Evolutionary conservation across 257 asterid genomes (phyloP), one percentile per base, ranked within the genome.

Genomic region (Ocimum tenuiflorum): DNA sequence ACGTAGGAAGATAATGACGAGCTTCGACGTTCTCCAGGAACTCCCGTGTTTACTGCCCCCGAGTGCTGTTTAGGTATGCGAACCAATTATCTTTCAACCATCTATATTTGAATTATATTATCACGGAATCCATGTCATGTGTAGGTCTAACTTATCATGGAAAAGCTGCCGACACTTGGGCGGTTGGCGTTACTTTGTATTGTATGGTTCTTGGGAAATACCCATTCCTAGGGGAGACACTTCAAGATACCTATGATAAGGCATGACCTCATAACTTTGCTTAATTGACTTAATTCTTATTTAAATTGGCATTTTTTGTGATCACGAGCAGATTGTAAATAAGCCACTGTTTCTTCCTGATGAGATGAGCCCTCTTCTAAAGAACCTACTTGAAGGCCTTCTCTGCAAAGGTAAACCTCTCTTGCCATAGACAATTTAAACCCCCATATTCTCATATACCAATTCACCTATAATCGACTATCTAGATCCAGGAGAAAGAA

Each of bases 31-130:
- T 94, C 99, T 76, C 99, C 99, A 39, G 99, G 99, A 49, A 94
- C 99, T 72, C 99, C 96, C 39, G 97, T 94, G 51, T 94, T 94
- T 76, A 94, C 99, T 64, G 99, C 99, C 65, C 99, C 99, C 0
- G 99, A 91, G 75, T 94, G 99, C 84, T 94, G 96, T 75, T 66
- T 88, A 86, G 99, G 97, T 84, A 43, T 39, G 78, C 41, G 23
- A 47, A n/a, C 45, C 60, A 6, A 31, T 1, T 31, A 33, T 19
- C 13, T 48, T 59, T 61, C 15, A 11, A 18, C 17, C 39, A 55
- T 59, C 61, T 35, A 50, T 46, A 9, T 55, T 18, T 12, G 9
- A 60, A 49, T 46, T 14, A 48, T 13, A 20, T 45, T 46, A 8
- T 43, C 60, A 15, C n/a, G 29, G 24, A n/a, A 56, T 51, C 68